A percentile compares a stretch with the other conserved stretches of the same genome.
Evolutionary conservation across 2,329 filamentous ascomycete genomes (phyloP).

Genomic region (Lizonia empirigonia): DNA sequence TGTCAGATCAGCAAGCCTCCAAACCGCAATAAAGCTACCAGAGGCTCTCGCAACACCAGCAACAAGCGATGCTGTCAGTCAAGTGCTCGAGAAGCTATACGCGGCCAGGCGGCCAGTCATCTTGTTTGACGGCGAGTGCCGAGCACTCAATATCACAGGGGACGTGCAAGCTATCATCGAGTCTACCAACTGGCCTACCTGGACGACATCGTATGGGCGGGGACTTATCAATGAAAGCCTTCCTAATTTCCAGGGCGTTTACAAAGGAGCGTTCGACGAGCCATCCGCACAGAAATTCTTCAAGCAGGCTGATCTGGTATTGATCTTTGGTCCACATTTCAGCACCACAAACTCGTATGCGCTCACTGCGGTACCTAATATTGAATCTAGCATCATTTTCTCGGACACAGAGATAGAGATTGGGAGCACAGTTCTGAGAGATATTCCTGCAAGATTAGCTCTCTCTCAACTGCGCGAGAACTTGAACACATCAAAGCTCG

Average conservation of each 20-base stretch:
- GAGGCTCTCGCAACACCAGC: constrained; percentile 20
- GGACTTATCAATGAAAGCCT: constrained; percentile 57
- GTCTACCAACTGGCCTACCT: constrained; percentile 55
- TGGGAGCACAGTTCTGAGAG: constrained; percentile 41
- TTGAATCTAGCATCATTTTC: constrained; percentile 44
- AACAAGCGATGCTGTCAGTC: constrained; percentile 40
- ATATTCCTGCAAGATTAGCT: constrained; percentile 42
- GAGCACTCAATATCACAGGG: constrained; percentile 50
- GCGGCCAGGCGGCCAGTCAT: constrained; percentile 56
- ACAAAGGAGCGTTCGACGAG: constrained; percentile 52
- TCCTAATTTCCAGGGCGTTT: constrained; percentile 58
- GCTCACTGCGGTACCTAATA: constrained; percentile 48
- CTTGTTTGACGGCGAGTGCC: constrained; percentile 59
- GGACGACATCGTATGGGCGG: constrained; percentile 57
- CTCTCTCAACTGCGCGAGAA: constrained; percentile 4
- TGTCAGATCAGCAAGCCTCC: constrained; percentile 44
- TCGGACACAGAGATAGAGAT: constrained; percentile 42
- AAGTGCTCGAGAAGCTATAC: constrained; percentile 53
- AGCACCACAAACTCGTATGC: constrained; percentile 55
- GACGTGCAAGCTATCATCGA: constrained; percentile 53
- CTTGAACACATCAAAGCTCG: constrained; percentile 2
- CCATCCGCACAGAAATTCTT: constrained; percentile 45
- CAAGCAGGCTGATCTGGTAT: constrained; percentile 52
- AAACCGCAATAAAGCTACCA: constrained; percentile 8
- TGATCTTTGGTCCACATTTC: constrained; percentile 55